A percentile compares a stretch with the other conserved stretches of the same genome.
phyloP scores from a whole-genome alignment of 2,329 filamentous ascomycete genomes.

The Mycogone perniciosa region DNA sequence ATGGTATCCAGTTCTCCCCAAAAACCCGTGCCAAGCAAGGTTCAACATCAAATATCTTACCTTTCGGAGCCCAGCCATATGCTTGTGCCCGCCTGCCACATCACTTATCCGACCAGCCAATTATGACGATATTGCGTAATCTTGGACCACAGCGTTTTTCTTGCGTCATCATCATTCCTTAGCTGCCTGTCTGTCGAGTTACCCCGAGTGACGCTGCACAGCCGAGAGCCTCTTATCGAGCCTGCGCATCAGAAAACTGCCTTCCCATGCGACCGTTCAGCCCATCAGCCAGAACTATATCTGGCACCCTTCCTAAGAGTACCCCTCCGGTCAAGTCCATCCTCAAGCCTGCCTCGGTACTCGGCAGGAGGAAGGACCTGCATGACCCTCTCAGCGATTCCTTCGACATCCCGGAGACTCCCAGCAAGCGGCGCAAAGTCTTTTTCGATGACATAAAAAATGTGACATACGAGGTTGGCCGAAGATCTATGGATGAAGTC shows the following conservation, averaged over 20 bases:
- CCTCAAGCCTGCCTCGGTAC: conserved; percentile 41
- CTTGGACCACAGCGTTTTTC: background rate
- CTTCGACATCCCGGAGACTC: conserved; percentile 34
- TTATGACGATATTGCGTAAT: conserved; percentile 1
- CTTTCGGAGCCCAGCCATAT: conserved; percentile 1
- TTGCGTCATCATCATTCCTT: conserved; percentile 1
- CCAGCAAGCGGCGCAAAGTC: conserved; percentile 50
- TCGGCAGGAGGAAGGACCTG: conserved; percentile 39
- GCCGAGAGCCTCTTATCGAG: background rate
- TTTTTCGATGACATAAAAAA: conserved; percentile 54
- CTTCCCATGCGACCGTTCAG: conserved; percentile 28
- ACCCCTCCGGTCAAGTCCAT: conserved; percentile 47
- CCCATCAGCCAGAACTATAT: conserved; percentile 27
- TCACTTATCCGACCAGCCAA: background rate
- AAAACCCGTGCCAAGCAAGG: background rate
- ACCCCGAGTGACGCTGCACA: background rate
- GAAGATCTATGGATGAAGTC: conserved; percentile 47
- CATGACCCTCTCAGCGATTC: conserved; percentile 37
- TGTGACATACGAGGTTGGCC: conserved; percentile 48
- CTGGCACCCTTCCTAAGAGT: conserved; percentile 27
- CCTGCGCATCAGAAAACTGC: background rate
- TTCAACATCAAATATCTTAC: conserved; percentile 1
- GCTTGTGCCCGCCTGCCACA: background rate
- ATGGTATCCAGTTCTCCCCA: background rate
- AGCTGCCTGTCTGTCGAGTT: background rate